Evolutionary conservation across 208 protist genomes (phyloP).

Genomic region (Naegleria lovaniensis): DNA sequence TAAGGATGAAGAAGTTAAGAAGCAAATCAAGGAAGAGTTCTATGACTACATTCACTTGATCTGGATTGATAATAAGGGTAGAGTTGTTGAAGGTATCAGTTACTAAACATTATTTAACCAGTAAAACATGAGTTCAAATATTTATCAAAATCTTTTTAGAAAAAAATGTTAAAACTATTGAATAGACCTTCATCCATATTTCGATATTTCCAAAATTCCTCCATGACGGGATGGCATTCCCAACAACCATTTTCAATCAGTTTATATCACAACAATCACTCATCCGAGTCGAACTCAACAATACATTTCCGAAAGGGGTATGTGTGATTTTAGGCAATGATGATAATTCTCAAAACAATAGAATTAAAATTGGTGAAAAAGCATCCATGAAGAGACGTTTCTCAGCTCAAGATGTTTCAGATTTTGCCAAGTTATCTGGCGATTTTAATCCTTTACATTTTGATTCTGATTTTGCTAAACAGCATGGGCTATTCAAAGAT

Average conservation of each 20-base stretch:
- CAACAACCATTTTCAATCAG: background rate
- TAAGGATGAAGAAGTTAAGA: background rate
- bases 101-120: conserved; percentile 14
- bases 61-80: background rate
- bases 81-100: background rate
- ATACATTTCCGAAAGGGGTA: background rate
- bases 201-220: background rate
- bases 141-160: background rate
- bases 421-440: background rate
- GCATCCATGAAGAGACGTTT: background rate
- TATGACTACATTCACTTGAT: background rate
- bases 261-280: background rate
- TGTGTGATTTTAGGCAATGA: background rate
- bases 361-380: background rate
- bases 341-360: background rate
- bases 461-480: background rate
- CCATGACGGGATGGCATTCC: background rate
- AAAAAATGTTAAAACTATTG: background rate
- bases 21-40: background rate
- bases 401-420: background rate
- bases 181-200: background rate
- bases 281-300: background rate
- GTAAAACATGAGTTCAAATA: background rate
- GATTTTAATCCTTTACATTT: conserved; percentile 19
- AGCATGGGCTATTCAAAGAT: conserved; percentile 59